These are phyloP conservation scores for Themeda triandra DNA, from an alignment of 176 grass and related monocot species.

Conservation along the genomic window DNA sequence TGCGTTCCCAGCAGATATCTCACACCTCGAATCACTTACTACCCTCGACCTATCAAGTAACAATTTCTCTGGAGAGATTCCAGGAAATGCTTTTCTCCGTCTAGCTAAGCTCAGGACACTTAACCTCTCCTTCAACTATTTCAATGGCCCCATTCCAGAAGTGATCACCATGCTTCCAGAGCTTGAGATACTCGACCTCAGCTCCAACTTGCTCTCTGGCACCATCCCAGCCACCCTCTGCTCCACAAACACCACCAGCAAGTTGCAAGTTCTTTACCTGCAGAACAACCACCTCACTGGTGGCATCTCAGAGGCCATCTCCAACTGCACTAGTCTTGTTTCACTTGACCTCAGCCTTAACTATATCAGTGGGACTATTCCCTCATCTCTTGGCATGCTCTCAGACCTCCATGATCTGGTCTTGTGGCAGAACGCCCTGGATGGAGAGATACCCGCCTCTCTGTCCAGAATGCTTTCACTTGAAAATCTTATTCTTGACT, in stretches of 20 bases:
- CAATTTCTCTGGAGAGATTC: conserved; percentile 50
- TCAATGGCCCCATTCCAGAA: conserved; percentile 28
- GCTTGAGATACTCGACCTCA: conserved; percentile 59
- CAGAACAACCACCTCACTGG: conserved; percentile 29
- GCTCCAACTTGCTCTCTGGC: conserved; percentile 44
- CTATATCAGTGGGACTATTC: conserved; percentile 12
- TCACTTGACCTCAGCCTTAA: conserved; percentile 43
- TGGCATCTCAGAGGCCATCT: background rate
- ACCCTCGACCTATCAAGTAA: conserved; percentile 43
- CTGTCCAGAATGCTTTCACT: too few relatives aligned
- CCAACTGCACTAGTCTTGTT: conserved; percentile 17
- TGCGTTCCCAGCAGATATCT: conserved; percentile 30
- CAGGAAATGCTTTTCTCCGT: background rate
- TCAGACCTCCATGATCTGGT: background rate
- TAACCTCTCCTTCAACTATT: conserved; percentile 48
- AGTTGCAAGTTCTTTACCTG: conserved; percentile 24
- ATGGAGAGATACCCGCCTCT: too few relatives aligned
- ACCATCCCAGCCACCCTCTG: conserved; percentile 44
- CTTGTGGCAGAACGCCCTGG: too few relatives aligned
- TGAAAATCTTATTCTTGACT: too few relatives aligned
- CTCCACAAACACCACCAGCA: background rate
- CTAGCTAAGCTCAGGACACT: conserved; percentile 38
- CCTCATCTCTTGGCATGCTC: conserved; percentile 11
- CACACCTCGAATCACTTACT: conserved; percentile 14
- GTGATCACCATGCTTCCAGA: conserved; percentile 21